A percentile compares a stretch with the other conserved stretches of the same genome.
Conservation (phyloP, 768 basidiomycete genomes). For the Royoungia palumana region DNA sequence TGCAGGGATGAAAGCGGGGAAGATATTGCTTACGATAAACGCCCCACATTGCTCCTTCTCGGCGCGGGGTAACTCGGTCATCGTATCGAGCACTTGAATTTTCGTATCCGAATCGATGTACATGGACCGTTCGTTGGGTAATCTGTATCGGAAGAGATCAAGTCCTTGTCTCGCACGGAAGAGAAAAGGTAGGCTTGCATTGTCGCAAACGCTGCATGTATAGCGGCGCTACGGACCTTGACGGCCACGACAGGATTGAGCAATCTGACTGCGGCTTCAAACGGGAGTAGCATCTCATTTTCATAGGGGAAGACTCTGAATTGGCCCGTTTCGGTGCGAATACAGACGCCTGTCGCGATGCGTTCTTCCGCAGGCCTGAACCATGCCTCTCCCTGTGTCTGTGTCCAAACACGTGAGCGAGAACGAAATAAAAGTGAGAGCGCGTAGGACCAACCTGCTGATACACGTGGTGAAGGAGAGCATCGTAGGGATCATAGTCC, state of each 20-base stretch:
- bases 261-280: constrained; percentile 68
- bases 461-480: constrained; percentile 76
- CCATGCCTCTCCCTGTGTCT: constrained; percentile 84
- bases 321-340: constrained; percentile 61
- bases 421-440: not conserved
- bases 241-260: constrained; percentile 84
- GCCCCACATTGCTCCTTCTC: constrained; percentile 92
- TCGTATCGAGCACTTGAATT: constrained; percentile 78
- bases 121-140: constrained; percentile 52
- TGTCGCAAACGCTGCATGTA: constrained; percentile 70
- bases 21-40: constrained; percentile 60
- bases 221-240: constrained; percentile 75
- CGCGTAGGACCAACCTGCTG: constrained; percentile 49
- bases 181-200: constrained; percentile 46
- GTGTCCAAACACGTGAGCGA: constrained; percentile 18
- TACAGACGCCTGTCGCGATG: constrained; percentile 71
- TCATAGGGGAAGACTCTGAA: constrained; percentile 85
- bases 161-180: not conserved
- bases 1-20: not conserved
- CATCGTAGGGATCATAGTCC: constrained; percentile 80
- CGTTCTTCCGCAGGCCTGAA: constrained; percentile 81
- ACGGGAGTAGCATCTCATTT: constrained; percentile 68
- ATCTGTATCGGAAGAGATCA: constrained; percentile 31
- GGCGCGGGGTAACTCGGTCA: constrained; percentile 64
- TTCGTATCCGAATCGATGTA: constrained; percentile 77